Conservation (phyloP, 2,329 filamentous ascomycete genomes). For the Penicillium sp. region DNA sequence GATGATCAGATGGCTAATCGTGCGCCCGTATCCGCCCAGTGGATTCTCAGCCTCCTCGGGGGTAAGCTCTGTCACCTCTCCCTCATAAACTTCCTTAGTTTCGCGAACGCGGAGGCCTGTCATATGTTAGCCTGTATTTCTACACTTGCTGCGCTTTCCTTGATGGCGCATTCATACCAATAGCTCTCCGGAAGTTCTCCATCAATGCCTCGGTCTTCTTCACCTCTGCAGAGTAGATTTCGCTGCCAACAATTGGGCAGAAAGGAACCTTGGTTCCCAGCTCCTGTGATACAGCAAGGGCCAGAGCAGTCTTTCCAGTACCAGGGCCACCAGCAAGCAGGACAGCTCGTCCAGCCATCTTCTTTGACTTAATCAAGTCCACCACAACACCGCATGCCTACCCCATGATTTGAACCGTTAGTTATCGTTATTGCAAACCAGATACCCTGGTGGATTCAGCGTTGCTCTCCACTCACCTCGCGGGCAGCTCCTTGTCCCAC, state of each 20-base stretch:
- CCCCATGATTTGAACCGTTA: conserved; percentile 35
- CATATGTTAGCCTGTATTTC: conserved; percentile 15
- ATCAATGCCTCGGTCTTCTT: conserved; percentile 99
- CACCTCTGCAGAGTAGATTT: conserved; percentile 95
- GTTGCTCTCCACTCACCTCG: conserved; percentile 62
- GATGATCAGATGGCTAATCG: conserved; percentile 92
- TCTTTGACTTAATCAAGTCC: conserved; percentile 91
- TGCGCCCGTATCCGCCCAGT: conserved; percentile 92
- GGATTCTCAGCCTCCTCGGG: conserved; percentile 98
- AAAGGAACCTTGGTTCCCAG: conserved; percentile 97
- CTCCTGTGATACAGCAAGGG: conserved; percentile 93
- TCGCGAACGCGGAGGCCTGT: conserved; percentile 83
- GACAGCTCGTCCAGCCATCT: conserved; percentile 94
- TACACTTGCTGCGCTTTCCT: neutral
- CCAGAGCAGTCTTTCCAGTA: conserved; percentile 95
- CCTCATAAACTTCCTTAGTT: conserved; percentile 99
- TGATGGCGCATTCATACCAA: conserved; percentile 59
- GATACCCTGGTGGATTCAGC: neutral
- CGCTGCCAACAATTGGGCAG: conserved; percentile 95
- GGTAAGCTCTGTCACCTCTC: conserved; percentile 95
- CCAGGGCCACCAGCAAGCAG: conserved; percentile 90
- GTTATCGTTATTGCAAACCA: conserved; percentile 8
- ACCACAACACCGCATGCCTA: conserved; percentile 91
- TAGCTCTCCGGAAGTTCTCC: conserved; percentile 98
- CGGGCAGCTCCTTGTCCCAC: conserved; percentile 83